phyloP scores from a whole-genome alignment of 2,329 filamentous ascomycete species.

The Calycina marina region DNA sequence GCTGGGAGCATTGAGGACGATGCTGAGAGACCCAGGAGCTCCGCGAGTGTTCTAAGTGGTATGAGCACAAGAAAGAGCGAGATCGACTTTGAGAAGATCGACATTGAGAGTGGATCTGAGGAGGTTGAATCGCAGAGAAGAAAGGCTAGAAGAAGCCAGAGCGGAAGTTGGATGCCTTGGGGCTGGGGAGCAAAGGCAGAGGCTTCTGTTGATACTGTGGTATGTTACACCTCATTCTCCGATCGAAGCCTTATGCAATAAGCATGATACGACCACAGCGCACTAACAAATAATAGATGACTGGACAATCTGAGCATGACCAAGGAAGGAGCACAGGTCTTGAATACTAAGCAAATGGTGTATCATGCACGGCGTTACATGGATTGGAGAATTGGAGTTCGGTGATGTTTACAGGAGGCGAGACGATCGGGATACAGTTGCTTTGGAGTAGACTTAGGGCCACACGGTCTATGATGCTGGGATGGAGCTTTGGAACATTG shows the following conservation, averaged over 20 bases:
- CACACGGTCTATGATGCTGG: constrained; percentile 1
- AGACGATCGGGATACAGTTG: too few species aligned
- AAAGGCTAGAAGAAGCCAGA: constrained; percentile 21
- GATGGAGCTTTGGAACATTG: background rate
- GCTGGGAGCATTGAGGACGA: constrained; percentile 17
- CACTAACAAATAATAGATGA: too few species aligned
- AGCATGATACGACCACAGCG: too few species aligned
- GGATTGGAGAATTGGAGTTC: too few species aligned
- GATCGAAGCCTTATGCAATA: too few species aligned
- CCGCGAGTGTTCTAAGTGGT: constrained; percentile 27
- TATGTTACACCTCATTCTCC: background rate
- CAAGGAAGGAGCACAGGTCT: constrained; percentile 12
- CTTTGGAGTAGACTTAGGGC: too few species aligned
- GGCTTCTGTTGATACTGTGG: background rate
- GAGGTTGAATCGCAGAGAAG: constrained; percentile 26
- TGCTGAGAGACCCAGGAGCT: constrained; percentile 14
- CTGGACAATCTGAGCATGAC: too few species aligned
- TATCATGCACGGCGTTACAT: too few species aligned
- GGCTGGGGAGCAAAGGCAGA: constrained; percentile 25
- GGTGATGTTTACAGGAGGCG: too few species aligned
- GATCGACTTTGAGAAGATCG: constrained; percentile 78
- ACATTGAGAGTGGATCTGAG: constrained; percentile 53
- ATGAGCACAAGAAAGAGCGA: constrained; percentile 76
- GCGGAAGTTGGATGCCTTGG: constrained; percentile 35
- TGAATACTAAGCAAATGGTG: constrained; percentile 8